Evolutionary conservation across 441 rosid genomes (phyloP).

Genomic region (Populus hybrid): DNA sequence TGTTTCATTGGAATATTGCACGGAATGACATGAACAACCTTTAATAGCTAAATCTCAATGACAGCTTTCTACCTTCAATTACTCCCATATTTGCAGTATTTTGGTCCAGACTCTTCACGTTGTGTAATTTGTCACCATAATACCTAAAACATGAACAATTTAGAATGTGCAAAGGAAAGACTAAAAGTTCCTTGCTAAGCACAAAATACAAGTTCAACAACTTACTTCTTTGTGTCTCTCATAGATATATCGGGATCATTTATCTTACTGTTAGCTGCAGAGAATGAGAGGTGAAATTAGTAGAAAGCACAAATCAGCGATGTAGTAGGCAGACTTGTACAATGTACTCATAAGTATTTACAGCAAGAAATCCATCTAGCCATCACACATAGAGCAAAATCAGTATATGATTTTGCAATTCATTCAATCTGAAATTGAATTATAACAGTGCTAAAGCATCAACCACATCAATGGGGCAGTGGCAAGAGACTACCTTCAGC

Average conservation of each 20-base stretch:
- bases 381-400: not conserved
- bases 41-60: not conserved
- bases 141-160: conserved; percentile 18
- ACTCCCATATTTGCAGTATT: conserved; percentile 21
- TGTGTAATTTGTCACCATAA: conserved; percentile 24
- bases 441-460: not conserved
- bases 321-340: not conserved
- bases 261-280: conserved; percentile 36
- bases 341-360: not conserved
- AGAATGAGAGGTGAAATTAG: conserved; percentile 10
- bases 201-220: conserved; percentile 11
- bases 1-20: conserved; percentile 3
- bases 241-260: conserved; percentile 25
- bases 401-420: not conserved
- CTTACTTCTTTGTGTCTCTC: conserved; percentile 46
- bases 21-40: conserved; percentile 1
- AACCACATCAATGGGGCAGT: not conserved
- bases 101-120: conserved; percentile 17
- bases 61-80: conserved; percentile 41
- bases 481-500: conserved; percentile 45
- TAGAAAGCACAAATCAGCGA: not conserved
- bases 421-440: not conserved
- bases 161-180: conserved; percentile 3
- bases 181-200: not conserved
- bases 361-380: not conserved